Percentiles rank a stretch among this genome's conserved stretches.
Conservation (phyloP, 331 rosid species). For the Malus hybrid region DNA sequence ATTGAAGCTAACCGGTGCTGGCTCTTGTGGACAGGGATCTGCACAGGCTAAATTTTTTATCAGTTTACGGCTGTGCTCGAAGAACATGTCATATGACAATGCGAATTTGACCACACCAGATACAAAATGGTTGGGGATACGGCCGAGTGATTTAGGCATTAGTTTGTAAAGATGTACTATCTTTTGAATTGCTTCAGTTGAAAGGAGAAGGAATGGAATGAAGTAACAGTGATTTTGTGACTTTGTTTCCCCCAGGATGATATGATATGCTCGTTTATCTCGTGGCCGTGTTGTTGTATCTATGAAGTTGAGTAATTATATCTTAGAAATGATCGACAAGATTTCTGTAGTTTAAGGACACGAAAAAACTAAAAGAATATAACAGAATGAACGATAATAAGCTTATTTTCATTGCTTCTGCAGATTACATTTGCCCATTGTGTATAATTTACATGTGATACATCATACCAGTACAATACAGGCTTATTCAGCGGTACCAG, state of each 20-base stretch:
- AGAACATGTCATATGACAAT: conserved; percentile 95
- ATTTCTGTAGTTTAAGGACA: too few relatives aligned
- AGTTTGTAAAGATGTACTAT: not conserved
- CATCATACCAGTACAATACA: not conserved
- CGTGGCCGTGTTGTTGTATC: too few relatives aligned
- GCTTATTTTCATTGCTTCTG: not conserved
- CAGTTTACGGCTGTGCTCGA: conserved; percentile 84
- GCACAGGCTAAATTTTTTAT: conserved; percentile 72
- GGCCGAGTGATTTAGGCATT: conserved; percentile 73
- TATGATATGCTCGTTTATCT: not conserved
- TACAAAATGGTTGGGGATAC: conserved; percentile 84
- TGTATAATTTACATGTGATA: not conserved
- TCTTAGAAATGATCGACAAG: too few relatives aligned
- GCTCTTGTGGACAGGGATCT: conserved; percentile 95
- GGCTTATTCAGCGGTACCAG: not conserved
- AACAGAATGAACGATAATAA: not conserved
- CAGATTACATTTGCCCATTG: not conserved
- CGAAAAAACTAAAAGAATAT: too few relatives aligned
- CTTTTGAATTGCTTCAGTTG: not conserved
- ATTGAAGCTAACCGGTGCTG: conserved; percentile 72
- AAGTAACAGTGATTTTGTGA: not conserved
- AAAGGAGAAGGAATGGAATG: not conserved
- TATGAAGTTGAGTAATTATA: too few relatives aligned
- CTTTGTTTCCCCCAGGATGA: not conserved
- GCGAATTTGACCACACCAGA: conserved; percentile 89